Base-by-base conservation (phyloP, 2,329 filamentous ascomycete species). In the Sporothrix brunneoviolacea region DNA sequence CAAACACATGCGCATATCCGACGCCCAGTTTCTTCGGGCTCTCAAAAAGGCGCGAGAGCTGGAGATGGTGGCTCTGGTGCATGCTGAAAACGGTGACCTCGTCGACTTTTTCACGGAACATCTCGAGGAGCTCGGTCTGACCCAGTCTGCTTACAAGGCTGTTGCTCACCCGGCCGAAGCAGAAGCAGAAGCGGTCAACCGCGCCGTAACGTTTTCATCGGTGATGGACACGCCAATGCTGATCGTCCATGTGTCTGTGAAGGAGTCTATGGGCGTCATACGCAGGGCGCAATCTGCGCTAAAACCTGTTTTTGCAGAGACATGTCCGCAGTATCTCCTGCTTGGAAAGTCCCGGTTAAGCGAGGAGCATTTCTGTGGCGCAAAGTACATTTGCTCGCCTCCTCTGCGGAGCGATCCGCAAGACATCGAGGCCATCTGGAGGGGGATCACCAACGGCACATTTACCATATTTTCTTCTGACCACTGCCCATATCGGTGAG, bases 71-170 rank as follows among this genome's bases (percentile, higher is more conserved):
- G 78, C 75, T 15, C 76, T 83, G 36, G 70, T 83, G 52, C 75
- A 86, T 57, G 72, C 75, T 54, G 79, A 88, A 61, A 80, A 83
- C 41, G 72, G 88, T 33, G 91, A 96, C 62, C 24, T 65, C 67
- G 16, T 60, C 57, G 54, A 12, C 33, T 52, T 51, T 7, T 45
- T 56, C 57, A 71, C 37, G 63, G 64, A 5, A 55, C 62, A 5
- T 48, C 51, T 70, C 13, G 52, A 62, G 28, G 42, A 55, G 2
- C 58, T 65, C 5, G 45, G 48, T 4, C 36, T 51, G 5, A 51
- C 39, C 66, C 70, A 28, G 24, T 70, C 68, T 0, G 69, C 68
- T 51, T 73, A 69, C 60, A 72, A 76, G 55, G 68, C 70, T 2
- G 65, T 70, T 1, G 68, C 70, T 2, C 62, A 70, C 4, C 71